Evolutionary conservation across 75 land plant genomes (phyloP).

Genomic region (Ceratopteris richardii): DNA sequence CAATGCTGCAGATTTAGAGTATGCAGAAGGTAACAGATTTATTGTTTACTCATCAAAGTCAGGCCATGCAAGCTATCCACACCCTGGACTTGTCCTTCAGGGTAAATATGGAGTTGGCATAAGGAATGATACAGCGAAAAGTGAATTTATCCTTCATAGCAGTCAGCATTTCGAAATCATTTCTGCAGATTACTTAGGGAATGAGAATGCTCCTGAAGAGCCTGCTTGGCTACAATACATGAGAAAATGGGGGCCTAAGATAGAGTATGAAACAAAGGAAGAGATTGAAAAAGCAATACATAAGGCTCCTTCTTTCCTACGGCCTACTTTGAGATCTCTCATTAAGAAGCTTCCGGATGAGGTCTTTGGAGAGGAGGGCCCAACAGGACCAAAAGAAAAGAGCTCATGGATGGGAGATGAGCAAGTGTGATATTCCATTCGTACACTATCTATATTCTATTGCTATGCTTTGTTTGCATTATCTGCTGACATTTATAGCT

Average conservation of each 20-base stretch:
- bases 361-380: slow-evolving; percentile 63
- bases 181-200: slow-evolving; percentile 51
- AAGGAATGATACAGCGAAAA: slow-evolving; percentile 51
- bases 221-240: slow-evolving; percentile 68
- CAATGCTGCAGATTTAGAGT: slow-evolving; percentile 45
- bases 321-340: slow-evolving; percentile 25
- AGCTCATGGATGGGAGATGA: slow-evolving; percentile 63
- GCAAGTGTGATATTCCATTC: neutral
- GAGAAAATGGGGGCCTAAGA: slow-evolving; percentile 78
- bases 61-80: slow-evolving; percentile 61
- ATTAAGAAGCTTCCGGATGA: slow-evolving; percentile 48
- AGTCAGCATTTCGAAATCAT: slow-evolving; percentile 34
- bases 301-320: slow-evolving; percentile 40
- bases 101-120: slow-evolving; percentile 62
- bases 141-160: slow-evolving; percentile 31
- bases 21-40: slow-evolving; percentile 25
- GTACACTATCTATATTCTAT: no score
- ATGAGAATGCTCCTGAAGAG: slow-evolving; percentile 27
- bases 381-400: slow-evolving; percentile 75
- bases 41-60: slow-evolving; percentile 41
- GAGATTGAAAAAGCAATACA: slow-evolving; percentile 34
- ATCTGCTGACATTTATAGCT: no score
- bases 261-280: slow-evolving; percentile 27
- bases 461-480: no score
- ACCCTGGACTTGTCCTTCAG: slow-evolving; percentile 52